Base-by-base conservation (phyloP, 176 grass and related monocot species). In the Triticum timopheevii region DNA sequence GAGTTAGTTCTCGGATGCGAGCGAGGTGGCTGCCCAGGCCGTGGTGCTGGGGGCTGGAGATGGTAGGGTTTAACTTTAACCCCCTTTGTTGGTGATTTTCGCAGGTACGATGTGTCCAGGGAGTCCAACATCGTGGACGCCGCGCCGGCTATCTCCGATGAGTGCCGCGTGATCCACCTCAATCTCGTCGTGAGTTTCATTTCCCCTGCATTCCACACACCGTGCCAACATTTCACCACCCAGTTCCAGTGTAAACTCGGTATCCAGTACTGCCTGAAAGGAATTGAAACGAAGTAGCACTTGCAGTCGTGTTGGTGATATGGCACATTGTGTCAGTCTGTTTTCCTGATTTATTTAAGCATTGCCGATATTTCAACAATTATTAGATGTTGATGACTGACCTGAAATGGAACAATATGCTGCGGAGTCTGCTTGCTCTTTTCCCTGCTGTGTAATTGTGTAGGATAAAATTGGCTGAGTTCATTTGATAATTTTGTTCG, bases 141-240 rank as follows among this genome's bases (percentile, higher is more conserved):
- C 61, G 33, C 73, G n/a, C 78, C 88, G 4, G 83, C 88, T 68
- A 70, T 93, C 24, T 82, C 93, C 36, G 84, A 96, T 28, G 89
- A 70, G 13, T 98, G 97, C 63, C 78, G 65, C 80, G 74, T 93
- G 20, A 91, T 94, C 80, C 97, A 98, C 92, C 90, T 98, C 77
- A 98, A 96, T 86, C 92, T 96, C 61, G 90, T 98, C 70, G 96
- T 96, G 83, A 84, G 76, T 82, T 4, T 59, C 13, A 24, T 24
- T 25, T 73, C 82, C 68, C 44, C 27, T 25, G 38, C 70, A 87
- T 17, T 89, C 77, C 77, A 13, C 4, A 27, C 15, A 4, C 35
- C 3, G 10, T 22, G 12, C 8, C 33, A 65, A 3, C 50, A 4
- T 54, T 83, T 61, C 8, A 4, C 13, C 38, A 82, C 10, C 11